phyloP scores from a whole-genome alignment of 495 filamentous ascomycete species.

The Xylaria curta region DNA sequence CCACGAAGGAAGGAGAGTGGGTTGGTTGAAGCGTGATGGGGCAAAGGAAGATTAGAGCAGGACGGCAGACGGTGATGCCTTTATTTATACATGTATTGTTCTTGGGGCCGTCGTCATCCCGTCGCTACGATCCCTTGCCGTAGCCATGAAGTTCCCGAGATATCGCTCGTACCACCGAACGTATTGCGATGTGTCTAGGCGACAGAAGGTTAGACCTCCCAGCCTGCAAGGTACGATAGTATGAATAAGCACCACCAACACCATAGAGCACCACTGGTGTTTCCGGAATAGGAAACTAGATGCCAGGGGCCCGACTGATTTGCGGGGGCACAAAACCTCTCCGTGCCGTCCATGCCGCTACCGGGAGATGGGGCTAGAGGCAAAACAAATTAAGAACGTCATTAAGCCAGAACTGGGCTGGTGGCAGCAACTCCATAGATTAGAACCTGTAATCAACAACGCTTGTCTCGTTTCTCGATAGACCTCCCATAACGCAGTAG shows the following conservation, averaged over 20 bases:
- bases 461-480: neutral
- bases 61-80: neutral
- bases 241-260: conserved; percentile 14
- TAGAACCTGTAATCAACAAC: neutral
- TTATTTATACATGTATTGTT: conserved; percentile 15
- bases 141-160: conserved; percentile 6
- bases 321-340: neutral
- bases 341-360: neutral
- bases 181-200: neutral
- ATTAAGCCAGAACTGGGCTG: neutral
- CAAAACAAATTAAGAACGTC: neutral
- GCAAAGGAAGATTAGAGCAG: neutral
- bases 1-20: neutral
- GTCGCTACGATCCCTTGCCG: neutral
- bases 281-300: conserved; percentile 3
- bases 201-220: neutral
- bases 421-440: neutral
- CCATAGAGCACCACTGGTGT: too few species aligned
- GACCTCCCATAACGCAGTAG: neutral
- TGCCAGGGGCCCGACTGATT: neutral
- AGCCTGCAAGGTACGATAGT: neutral
- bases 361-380: neutral
- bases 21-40: conserved; percentile 8
- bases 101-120: neutral
- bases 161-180: neutral